Evolutionary conservation across 352 stramenopile species (phyloP).

Genomic region (Globisporangium spiculum): DNA sequence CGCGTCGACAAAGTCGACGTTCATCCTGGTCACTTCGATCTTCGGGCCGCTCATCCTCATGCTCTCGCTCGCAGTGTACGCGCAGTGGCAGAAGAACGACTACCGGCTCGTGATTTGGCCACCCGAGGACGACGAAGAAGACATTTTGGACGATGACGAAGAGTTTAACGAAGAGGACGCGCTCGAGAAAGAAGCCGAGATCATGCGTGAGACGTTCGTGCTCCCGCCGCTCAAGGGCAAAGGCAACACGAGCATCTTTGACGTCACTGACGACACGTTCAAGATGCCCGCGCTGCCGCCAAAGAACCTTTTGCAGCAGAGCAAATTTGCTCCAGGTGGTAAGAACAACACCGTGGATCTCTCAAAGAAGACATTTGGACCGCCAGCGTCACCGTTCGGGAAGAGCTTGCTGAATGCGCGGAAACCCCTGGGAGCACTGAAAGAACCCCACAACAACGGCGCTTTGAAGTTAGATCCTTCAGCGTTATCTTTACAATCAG

Average conservation of each 20-base stretch:
- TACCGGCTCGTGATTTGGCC: slow-evolving; percentile 82
- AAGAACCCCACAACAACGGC: slow-evolving; percentile 1
- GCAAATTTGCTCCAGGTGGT: slow-evolving; percentile 15
- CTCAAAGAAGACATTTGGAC: not conserved
- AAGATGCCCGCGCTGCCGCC: slow-evolving; percentile 77
- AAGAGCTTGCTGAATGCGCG: slow-evolving; percentile 7
- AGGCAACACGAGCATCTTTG: slow-evolving; percentile 52
- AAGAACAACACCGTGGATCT: not conserved
- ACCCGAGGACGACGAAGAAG: slow-evolving; percentile 77
- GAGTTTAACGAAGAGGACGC: slow-evolving; percentile 65
- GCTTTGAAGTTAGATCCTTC: not conserved
- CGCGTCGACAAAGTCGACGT: slow-evolving; percentile 69
- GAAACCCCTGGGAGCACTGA: slow-evolving; percentile 3
- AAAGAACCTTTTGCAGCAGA: slow-evolving; percentile 33
- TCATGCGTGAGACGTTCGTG: slow-evolving; percentile 78
- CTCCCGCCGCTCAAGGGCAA: slow-evolving; percentile 68
- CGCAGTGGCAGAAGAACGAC: slow-evolving; percentile 80
- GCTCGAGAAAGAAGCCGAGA: slow-evolving; percentile 68
- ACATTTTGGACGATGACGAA: slow-evolving; percentile 76
- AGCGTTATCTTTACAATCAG: not conserved
- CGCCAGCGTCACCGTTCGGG: not conserved
- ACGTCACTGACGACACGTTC: slow-evolving; percentile 61
- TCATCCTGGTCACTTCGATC: slow-evolving; percentile 75
- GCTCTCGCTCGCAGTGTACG: slow-evolving; percentile 68
- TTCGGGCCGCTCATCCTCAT: slow-evolving; percentile 78